These are phyloP conservation scores for Fusarium ambrosium DNA, from an alignment of 2,329 filamentous ascomycete genomes.

Conservation along the genomic window DNA sequence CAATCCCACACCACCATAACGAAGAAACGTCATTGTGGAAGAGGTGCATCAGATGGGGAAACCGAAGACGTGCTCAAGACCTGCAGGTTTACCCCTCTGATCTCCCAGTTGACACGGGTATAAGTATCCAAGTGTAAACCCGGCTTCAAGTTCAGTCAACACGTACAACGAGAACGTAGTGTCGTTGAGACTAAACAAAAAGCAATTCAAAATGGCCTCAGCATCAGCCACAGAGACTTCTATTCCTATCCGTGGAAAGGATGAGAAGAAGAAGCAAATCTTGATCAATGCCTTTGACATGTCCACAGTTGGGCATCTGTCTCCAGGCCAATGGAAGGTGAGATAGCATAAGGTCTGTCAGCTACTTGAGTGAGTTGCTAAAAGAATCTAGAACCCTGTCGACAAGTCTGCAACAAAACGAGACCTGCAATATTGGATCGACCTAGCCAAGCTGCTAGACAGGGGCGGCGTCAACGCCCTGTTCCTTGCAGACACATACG, in stretches of 20 bases:
- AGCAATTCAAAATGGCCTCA: slow-evolving; percentile 6
- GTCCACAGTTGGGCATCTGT: slow-evolving; percentile 74
- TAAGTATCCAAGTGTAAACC: not conserved
- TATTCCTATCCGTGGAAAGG: not conserved
- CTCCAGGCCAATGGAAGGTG: slow-evolving; percentile 77
- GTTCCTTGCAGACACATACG: slow-evolving; percentile 76
- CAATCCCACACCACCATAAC: not conserved
- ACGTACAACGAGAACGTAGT: not conserved
- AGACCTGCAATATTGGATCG: slow-evolving; percentile 72
- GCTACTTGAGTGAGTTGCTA: not conserved
- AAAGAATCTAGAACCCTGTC: slow-evolving; percentile 63
- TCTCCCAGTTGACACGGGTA: not conserved
- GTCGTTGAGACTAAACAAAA: not conserved
- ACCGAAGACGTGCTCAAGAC: slow-evolving; percentile 3
- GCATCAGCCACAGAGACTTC: not conserved
- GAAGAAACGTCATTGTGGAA: not conserved
- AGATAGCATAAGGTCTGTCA: not conserved
- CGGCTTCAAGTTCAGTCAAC: not conserved
- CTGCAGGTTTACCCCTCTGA: not conserved
- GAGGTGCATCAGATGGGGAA: not conserved
- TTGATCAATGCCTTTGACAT: slow-evolving; percentile 76
- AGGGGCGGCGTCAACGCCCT: slow-evolving; percentile 73
- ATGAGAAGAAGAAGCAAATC: slow-evolving; percentile 53
- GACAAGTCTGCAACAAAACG: slow-evolving; percentile 73
- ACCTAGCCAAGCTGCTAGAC: slow-evolving; percentile 73